phyloP scores from a whole-genome alignment of 2,329 filamentous ascomycete species.

The Ceratocystiopsis sp. region DNA sequence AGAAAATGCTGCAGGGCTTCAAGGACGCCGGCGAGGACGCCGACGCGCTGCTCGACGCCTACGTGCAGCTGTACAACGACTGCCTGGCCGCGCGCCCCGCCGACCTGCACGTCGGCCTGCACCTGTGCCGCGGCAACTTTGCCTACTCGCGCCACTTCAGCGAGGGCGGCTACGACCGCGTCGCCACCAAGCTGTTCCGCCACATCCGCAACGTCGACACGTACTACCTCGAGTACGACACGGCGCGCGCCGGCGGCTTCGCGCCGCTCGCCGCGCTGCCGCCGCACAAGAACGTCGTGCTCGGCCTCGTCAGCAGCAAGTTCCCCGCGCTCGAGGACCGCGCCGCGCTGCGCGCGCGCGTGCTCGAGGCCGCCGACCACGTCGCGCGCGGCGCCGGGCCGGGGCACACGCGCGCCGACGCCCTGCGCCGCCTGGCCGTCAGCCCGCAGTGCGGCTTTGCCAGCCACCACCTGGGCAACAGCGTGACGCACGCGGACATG shows the following conservation, averaged over 20 bases:
- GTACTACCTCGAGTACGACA: constrained; percentile 29
- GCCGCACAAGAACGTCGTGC: constrained; percentile 40
- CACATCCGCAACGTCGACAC: constrained; percentile 38
- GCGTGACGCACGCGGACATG: constrained; percentile 51
- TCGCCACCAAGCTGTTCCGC: constrained; percentile 42
- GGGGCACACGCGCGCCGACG: constrained; percentile 42
- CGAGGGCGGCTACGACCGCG: constrained; percentile 45
- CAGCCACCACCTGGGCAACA: constrained; percentile 51
- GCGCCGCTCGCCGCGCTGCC: constrained; percentile 44
- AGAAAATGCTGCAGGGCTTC: constrained; percentile 45
- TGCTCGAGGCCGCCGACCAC: constrained; percentile 42
- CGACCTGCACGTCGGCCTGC: constrained; percentile 55
- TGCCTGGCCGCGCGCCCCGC: constrained; percentile 41
- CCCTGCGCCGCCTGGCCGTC: constrained; percentile 46
- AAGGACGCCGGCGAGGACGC: constrained; percentile 40
- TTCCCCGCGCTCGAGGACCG: constrained; percentile 20
- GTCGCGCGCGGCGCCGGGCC: constrained; percentile 45
- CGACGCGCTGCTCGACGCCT: constrained; percentile 49
- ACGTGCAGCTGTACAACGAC: constrained; percentile 59
- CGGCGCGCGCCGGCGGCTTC: constrained; percentile 39
- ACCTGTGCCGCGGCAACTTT: constrained; percentile 48
- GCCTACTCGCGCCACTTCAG: constrained; percentile 45
- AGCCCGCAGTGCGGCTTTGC: constrained; percentile 57
- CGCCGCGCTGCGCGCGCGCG: constrained; percentile 34
- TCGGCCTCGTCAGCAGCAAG: constrained; percentile 32